Conservation (phyloP, 2,329 filamentous ascomycete genomes). For the Aspergillus cejpii region DNA sequence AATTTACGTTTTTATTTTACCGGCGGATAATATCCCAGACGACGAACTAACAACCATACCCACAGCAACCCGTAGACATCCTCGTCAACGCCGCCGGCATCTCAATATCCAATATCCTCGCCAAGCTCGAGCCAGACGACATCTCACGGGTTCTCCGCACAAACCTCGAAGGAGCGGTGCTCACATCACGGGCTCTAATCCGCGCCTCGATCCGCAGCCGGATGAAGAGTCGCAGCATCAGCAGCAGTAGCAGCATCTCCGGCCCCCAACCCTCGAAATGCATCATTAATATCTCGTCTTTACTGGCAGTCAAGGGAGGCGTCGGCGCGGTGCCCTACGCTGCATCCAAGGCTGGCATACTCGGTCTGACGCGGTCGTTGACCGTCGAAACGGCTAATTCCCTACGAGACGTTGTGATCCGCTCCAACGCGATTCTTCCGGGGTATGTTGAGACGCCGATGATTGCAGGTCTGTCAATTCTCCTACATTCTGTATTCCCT, state of each 20-base stretch:
- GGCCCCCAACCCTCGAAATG: slow-evolving; percentile 55
- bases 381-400: slow-evolving; percentile 30
- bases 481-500: too few species aligned
- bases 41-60: too few species aligned
- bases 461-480: slow-evolving; percentile 55
- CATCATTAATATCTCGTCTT: slow-evolving; percentile 75
- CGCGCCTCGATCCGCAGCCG: slow-evolving; percentile 31
- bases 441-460: slow-evolving; percentile 79
- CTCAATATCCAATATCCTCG: slow-evolving; percentile 58
- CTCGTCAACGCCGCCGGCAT: slow-evolving; percentile 77
- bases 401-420: slow-evolving; percentile 59
- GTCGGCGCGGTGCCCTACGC: slow-evolving; percentile 67
- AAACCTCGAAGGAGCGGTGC: slow-evolving; percentile 54
- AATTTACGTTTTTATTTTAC: neutral
- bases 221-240: slow-evolving; percentile 17
- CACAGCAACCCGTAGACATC: slow-evolving; percentile 45
- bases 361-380: slow-evolving; percentile 49
- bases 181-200: slow-evolving; percentile 36
- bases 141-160: slow-evolving; percentile 57
- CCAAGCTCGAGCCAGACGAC: slow-evolving; percentile 45
- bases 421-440: slow-evolving; percentile 74
- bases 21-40: too few species aligned
- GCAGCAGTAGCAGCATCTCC: neutral
- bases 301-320: slow-evolving; percentile 64
- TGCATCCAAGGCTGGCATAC: slow-evolving; percentile 71